Base-by-base conservation (phyloP, 768 basidiomycete genomes). In the Ephemerocybe angulata region DNA sequence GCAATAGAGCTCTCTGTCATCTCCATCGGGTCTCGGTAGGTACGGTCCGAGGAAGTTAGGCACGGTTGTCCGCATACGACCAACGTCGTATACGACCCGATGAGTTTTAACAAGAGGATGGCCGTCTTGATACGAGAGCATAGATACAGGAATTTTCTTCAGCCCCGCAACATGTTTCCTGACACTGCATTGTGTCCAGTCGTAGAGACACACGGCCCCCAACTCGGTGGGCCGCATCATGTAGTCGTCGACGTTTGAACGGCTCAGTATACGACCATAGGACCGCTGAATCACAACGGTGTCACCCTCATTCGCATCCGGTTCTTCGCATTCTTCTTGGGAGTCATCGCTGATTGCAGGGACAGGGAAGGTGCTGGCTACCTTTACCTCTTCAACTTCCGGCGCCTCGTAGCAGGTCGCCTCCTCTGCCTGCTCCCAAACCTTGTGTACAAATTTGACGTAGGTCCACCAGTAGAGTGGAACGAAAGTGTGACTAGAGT, bases 1-100 rank as follows among this genome's bases (percentile, higher is more conserved):
- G 40, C 67, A 72, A 41, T 71, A 72, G 40, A 57, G 70, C 22
- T 70, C 67, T 3, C 62, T 33, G 51, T 67, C 67, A 2, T 66
- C 70, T 58, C 17, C 12, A 15, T 50, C 49, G 2, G 11, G 15
- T 50, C 49, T 21, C 4, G 49, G 49, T 1, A 50, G 25, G 2
- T 10, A 11, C 1, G 17, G 21, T 2, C 46, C 28, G 3, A 48
- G 2, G 25, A 48, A 48, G 7, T 13, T 42, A 22, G 40, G 11
- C 40, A 42, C 40, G 8, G 17, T 35, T 8, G 8, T 8, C 8
- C 33, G 8, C 8, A 8, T 8, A 8, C 33, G 33, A 35, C 8
- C 17, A 17, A 17, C 8, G 33, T 35, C 33, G 33, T 17, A 35
- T 17, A 17, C 33, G 33, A 35, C 33, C 7, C 8, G 10, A 43